phyloP scores from a whole-genome alignment of 306 rosid genomes.

The Trichosanthes cucumerina region DNA sequence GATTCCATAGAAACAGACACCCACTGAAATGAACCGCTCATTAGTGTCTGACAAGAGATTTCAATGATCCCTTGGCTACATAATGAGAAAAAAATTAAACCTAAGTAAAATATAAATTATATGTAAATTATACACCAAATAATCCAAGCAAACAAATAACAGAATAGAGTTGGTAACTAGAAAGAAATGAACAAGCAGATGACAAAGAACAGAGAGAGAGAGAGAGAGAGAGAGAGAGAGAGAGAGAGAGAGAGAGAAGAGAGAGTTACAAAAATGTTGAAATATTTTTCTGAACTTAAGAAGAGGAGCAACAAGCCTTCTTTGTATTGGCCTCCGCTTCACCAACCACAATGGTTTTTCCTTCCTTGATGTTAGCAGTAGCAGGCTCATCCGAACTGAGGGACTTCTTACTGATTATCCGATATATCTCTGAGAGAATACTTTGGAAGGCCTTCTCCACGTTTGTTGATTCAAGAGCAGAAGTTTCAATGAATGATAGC shows the following conservation, averaged over 20 bases:
- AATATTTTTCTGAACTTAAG: conserved; percentile 20
- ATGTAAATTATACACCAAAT: conserved; percentile 2
- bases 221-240: conserved; percentile 8
- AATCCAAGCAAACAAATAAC: conserved; percentile 7
- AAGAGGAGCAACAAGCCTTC: conserved; percentile 68
- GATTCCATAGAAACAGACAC: conserved; percentile 3
- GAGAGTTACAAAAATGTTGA: conserved; percentile 7
- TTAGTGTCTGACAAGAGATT: not conserved
- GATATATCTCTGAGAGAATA: conserved; percentile 63
- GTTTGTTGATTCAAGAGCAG: conserved; percentile 79
- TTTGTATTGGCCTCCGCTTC: conserved; percentile 42
- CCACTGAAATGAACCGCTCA: not conserved
- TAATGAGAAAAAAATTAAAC: not conserved
- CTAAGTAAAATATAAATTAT: conserved; percentile 7
- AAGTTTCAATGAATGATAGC: conserved; percentile 83
- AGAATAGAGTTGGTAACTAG: conserved; percentile 1
- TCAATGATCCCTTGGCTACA: not conserved
- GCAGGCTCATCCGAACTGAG: conserved; percentile 45
- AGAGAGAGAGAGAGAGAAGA: not conserved
- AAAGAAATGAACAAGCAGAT: not conserved
- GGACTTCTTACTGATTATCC: conserved; percentile 76
- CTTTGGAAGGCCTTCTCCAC: conserved; percentile 93
- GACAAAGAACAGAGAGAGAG: not conserved
- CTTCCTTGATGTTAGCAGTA: conserved; percentile 46
- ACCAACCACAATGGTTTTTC: conserved; percentile 53